Evolutionary conservation across 129 eudicot genomes (phyloP).

Genomic region (Cynara cardunculus): DNA sequence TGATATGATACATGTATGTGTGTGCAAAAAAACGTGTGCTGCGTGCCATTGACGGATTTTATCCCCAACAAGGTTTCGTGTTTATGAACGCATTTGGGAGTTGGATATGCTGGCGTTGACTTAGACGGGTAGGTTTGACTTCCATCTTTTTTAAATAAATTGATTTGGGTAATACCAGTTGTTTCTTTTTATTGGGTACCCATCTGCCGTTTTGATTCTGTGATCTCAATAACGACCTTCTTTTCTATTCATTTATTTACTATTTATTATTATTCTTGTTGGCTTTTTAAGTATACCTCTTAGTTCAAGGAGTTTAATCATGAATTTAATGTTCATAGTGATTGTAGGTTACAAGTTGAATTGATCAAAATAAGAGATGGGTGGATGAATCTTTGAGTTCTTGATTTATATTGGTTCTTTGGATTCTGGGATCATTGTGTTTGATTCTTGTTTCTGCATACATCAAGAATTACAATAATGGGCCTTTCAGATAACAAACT

Average conservation of each 20-base stretch:
- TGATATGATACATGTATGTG: background rate
- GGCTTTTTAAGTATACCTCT: background rate
- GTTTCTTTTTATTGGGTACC: background rate
- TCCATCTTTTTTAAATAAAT: conserved; percentile 20
- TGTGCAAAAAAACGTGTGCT: conserved; percentile 12
- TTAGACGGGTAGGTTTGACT: conserved; percentile 21
- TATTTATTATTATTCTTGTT: background rate
- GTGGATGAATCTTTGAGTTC: background rate
- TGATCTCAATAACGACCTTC: background rate
- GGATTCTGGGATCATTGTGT: background rate
- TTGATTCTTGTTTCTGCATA: background rate
- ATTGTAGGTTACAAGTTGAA: background rate
- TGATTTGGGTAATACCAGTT: background rate
- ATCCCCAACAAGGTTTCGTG: conserved; percentile 1
- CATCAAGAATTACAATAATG: background rate
- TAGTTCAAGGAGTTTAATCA: background rate
- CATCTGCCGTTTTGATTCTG: background rate
- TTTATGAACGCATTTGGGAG: conserved; percentile 9
- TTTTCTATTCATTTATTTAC: background rate
- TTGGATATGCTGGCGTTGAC: conserved; percentile 13
- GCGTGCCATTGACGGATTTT: conserved; percentile 19
- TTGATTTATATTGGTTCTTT: background rate
- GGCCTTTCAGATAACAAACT: background rate
- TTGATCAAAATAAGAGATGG: background rate
- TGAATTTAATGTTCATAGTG: background rate